phyloP scores from a whole-genome alignment of 2,329 filamentous ascomycete species.

The Aspergillus caelatus region DNA sequence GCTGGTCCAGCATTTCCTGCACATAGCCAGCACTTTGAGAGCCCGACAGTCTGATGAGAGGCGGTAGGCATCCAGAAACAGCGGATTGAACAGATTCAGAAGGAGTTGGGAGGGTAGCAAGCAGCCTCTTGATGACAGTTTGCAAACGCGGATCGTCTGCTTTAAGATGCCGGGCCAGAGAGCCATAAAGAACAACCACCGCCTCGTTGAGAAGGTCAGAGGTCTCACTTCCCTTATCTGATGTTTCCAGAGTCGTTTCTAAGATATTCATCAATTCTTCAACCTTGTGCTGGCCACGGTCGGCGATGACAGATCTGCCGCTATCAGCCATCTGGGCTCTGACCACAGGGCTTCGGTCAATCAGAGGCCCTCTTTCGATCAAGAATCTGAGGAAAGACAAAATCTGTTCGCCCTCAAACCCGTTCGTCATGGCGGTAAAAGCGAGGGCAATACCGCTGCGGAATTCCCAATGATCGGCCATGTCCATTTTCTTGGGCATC shows the following conservation, averaged over 20 bases:
- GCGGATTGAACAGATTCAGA: constrained; percentile 97
- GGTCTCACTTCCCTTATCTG: constrained; percentile 77
- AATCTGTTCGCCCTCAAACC: constrained; percentile 70
- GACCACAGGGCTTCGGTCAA: constrained; percentile 76
- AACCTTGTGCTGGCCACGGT: constrained; percentile 78
- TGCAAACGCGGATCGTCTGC: constrained; percentile 85
- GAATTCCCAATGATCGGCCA: constrained; percentile 87
- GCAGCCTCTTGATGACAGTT: constrained; percentile 80
- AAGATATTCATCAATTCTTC: constrained; percentile 92
- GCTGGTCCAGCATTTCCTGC: constrained; percentile 74
- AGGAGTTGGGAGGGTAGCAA: constrained; percentile 87
- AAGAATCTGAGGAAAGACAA: constrained; percentile 82
- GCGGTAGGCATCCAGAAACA: constrained; percentile 89
- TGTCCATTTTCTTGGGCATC: constrained; percentile 87
- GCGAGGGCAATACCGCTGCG: constrained; percentile 86
- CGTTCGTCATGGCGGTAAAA: constrained; percentile 76
- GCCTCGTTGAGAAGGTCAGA: constrained; percentile 94
- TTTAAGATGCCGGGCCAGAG: constrained; percentile 83
- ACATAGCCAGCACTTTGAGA: constrained; percentile 81
- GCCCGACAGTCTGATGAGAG: constrained; percentile 78
- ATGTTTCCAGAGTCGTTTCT: constrained; percentile 81
- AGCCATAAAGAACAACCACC: constrained; percentile 96
- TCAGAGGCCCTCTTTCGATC: constrained; percentile 83
- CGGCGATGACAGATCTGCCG: constrained; percentile 76
- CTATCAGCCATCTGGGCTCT: constrained; percentile 90